Percentiles rank a stretch among this genome's conserved stretches.
Conservation (phyloP, 2,329 filamentous ascomycete genomes). For the Fusarium drepaniforme region DNA sequence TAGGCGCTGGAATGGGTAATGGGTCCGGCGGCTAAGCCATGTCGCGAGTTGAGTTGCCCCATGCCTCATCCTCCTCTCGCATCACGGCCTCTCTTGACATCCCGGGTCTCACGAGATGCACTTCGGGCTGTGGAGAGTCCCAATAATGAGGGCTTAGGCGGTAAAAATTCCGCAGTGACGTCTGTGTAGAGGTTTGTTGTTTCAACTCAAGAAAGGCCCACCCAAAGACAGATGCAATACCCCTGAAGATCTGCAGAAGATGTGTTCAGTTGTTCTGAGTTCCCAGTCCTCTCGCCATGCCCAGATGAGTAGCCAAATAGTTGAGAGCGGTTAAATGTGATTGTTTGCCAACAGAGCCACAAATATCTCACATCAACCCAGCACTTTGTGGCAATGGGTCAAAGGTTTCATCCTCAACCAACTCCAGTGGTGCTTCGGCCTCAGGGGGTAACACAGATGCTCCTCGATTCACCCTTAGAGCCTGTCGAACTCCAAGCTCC, state of each 20-base stretch:
- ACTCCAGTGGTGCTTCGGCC: conserved; percentile 40
- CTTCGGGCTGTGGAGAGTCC: conserved; percentile 2
- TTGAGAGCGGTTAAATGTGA: no score
- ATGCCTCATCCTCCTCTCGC: conserved; percentile 15
- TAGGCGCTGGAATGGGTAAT: conserved; percentile 12
- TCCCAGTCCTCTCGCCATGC: background rate
- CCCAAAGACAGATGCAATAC: background rate
- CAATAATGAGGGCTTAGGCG: conserved; percentile 3
- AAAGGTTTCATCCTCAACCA: conserved; percentile 29
- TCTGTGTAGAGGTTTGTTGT: conserved; percentile 5
- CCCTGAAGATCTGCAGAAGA: conserved; percentile 6
- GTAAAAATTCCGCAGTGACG: conserved; percentile 9
- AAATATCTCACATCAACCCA: conserved; percentile 24
- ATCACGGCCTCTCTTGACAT: background rate
- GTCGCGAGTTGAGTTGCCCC: background rate
- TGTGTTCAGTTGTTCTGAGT: background rate
- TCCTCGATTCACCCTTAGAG: conserved; percentile 42
- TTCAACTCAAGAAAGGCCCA: background rate
- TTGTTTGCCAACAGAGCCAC: background rate
- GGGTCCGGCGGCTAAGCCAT: conserved; percentile 10
- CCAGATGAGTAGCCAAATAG: background rate
- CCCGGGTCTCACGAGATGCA: conserved; percentile 12
- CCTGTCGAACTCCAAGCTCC: conserved; percentile 54
- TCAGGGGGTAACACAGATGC: conserved; percentile 42
- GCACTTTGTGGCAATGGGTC: conserved; percentile 29